A percentile compares a stretch with the other conserved stretches of the same genome.
Evolutionary conservation across 2,329 filamentous ascomycete species (phyloP).

Genomic region (Verticillium isaacii): DNA sequence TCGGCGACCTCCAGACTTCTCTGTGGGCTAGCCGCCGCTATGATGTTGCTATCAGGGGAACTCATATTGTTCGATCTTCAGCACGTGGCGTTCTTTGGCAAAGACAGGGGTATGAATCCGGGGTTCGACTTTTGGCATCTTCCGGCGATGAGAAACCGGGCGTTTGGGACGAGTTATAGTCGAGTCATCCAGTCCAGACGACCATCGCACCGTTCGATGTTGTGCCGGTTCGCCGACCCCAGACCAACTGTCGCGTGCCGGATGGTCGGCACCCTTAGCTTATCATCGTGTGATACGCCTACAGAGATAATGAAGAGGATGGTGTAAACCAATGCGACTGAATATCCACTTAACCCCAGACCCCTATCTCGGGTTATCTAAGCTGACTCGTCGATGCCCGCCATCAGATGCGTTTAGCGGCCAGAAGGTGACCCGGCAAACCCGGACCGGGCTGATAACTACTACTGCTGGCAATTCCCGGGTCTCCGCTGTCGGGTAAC

Average conservation of each 20-base stretch:
- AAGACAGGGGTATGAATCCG: background rate
- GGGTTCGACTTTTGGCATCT: background rate
- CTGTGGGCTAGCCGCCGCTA: slow-evolving; percentile 4
- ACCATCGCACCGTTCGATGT: background rate
- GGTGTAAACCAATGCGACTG: background rate
- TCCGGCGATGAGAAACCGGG: background rate
- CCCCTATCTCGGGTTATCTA: background rate
- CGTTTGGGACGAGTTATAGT: background rate
- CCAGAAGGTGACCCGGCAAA: background rate
- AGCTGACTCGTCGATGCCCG: background rate
- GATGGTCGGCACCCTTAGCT: background rate
- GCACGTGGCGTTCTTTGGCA: background rate
- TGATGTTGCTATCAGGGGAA: background rate
- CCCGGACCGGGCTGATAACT: background rate
- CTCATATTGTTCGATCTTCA: background rate
- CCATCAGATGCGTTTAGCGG: background rate
- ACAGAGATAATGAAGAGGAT: background rate
- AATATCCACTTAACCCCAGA: background rate
- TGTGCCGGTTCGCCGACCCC: background rate
- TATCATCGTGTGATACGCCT: background rate
- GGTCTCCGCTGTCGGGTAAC: background rate
- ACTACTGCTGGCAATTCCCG: background rate
- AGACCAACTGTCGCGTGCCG: background rate
- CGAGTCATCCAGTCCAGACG: background rate
- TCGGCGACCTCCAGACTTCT: slow-evolving; percentile 6